These are phyloP conservation scores for Chrysosporium keratinophilum DNA, from an alignment of 2,329 filamentous ascomycete genomes.

Conservation along the genomic window DNA sequence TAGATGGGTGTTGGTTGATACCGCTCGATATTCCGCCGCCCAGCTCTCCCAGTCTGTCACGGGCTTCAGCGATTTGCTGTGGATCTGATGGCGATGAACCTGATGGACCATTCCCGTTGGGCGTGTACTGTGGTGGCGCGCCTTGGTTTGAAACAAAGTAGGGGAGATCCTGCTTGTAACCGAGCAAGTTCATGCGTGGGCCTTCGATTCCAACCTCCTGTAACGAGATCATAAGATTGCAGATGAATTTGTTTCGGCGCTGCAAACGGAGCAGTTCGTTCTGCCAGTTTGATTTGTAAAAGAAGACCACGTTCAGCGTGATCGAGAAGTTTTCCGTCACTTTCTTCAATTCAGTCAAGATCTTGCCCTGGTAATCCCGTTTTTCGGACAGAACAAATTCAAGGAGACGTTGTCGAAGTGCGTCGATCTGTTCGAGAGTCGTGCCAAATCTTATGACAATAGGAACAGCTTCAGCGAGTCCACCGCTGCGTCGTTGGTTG, in stretches of 20 bases:
- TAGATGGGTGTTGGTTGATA: constrained; percentile 37
- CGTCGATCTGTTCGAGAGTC: constrained; percentile 68
- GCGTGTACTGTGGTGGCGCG: constrained; percentile 40
- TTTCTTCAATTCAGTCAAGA: constrained; percentile 71
- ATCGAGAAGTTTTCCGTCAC: constrained; percentile 77
- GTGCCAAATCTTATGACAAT: constrained; percentile 85
- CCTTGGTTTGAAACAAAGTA: constrained; percentile 49
- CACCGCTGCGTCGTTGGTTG: constrained; percentile 83
- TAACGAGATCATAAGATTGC: constrained; percentile 79
- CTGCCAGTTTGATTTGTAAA: constrained; percentile 95
- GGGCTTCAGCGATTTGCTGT: constrained; percentile 23
- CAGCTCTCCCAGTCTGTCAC: constrained; percentile 22
- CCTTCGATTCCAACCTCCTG: constrained; percentile 75
- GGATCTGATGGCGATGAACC: constrained; percentile 26
- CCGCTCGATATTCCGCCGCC: constrained; percentile 36
- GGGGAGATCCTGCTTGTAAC: constrained; percentile 56
- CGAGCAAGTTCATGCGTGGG: constrained; percentile 61
- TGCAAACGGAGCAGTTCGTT: constrained; percentile 85
- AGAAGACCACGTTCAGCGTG: constrained; percentile 86
- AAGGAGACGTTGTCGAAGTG: constrained; percentile 66
- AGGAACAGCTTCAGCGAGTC: constrained; percentile 73
- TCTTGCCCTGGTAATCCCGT: constrained; percentile 76
- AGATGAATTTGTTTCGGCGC: constrained; percentile 88
- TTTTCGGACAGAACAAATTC: constrained; percentile 78
- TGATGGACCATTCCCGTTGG: constrained; percentile 32